phyloP scores from a whole-genome alignment of 2,329 filamentous ascomycete genomes.

The Lasiodiplodia sp. region DNA sequence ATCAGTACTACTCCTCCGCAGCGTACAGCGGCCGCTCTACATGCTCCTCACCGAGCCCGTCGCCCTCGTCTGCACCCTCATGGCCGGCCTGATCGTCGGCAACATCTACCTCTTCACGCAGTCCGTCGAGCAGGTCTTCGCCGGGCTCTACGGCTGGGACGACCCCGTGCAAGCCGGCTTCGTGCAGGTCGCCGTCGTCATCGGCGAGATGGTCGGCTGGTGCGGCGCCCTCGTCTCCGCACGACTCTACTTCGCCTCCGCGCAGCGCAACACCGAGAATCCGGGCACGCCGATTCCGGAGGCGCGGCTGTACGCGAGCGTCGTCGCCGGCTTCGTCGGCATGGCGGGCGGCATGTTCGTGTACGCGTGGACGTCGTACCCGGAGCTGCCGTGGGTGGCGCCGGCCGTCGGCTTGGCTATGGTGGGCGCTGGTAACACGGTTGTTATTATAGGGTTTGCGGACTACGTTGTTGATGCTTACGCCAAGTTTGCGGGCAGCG shows the following conservation, averaged over 20 bases:
- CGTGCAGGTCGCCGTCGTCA: slow-evolving; percentile 54
- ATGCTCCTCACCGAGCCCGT: slow-evolving; percentile 60
- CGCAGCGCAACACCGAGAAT: slow-evolving; percentile 32
- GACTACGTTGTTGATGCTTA: slow-evolving; percentile 61
- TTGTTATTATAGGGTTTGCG: slow-evolving; percentile 55
- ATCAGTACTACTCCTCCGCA: slow-evolving; percentile 40
- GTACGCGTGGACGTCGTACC: slow-evolving; percentile 59
- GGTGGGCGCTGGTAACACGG: slow-evolving; percentile 59
- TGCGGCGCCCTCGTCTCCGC: slow-evolving; percentile 46
- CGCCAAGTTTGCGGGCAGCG: slow-evolving; percentile 57
- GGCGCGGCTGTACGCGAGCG: slow-evolving; percentile 53
- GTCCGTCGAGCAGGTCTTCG: slow-evolving; percentile 54
- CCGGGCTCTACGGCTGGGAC: slow-evolving; percentile 48
- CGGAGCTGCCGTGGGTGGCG: slow-evolving; percentile 54
- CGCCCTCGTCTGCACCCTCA: slow-evolving; percentile 57
- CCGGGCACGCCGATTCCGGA: slow-evolving; percentile 44
- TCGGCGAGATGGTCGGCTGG: slow-evolving; percentile 55
- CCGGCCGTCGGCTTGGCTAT: slow-evolving; percentile 57
- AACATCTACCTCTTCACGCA: slow-evolving; percentile 60
- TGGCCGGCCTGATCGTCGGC: slow-evolving; percentile 57
- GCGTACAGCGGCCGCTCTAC: slow-evolving; percentile 41
- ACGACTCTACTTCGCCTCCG: slow-evolving; percentile 52
- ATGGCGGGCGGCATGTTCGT: slow-evolving; percentile 59
- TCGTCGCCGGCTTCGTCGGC: slow-evolving; percentile 54
- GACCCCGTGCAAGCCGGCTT: slow-evolving; percentile 52